Conservation (phyloP, 208 protist species). For the Crithidia brevicula region DNA sequence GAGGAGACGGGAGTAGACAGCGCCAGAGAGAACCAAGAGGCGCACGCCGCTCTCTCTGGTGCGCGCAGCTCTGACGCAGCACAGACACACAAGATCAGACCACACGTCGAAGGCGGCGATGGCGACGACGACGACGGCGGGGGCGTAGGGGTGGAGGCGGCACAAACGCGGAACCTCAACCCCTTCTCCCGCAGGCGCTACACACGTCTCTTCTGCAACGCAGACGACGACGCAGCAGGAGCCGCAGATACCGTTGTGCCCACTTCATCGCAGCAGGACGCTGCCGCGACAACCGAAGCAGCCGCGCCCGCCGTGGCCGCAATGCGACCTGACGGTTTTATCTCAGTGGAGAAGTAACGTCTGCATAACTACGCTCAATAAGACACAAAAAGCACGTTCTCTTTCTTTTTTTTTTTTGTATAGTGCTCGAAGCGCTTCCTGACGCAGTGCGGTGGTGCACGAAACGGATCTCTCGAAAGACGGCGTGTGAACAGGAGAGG, state of each 20-base stretch:
- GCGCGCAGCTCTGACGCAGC: too few relatives aligned
- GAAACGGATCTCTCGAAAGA: too few relatives aligned
- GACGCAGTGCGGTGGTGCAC: too few relatives aligned
- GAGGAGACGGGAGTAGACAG: not conserved
- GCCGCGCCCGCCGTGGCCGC: not conserved
- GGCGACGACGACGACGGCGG: not conserved
- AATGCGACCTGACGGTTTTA: not conserved
- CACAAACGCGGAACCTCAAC: not conserved
- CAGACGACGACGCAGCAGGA: not conserved
- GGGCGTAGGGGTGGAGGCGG: not conserved
- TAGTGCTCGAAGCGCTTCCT: too few relatives aligned
- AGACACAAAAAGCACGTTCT: not conserved
- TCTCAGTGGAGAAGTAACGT: constrained; percentile 3
- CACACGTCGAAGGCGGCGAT: not conserved
- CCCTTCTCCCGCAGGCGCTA: constrained; percentile 7
- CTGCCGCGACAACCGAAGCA: not conserved
- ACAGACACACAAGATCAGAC: not conserved
- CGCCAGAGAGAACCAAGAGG: not conserved
- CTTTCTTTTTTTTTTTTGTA: not conserved
- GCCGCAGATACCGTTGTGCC: too few relatives aligned
- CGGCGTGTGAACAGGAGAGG: too few relatives aligned
- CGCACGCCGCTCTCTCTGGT: not conserved
- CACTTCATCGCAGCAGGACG: too few relatives aligned
- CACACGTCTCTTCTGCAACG: constrained; percentile 8
- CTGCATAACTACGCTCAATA: not conserved